These are phyloP conservation scores for Leccinum longicurvipes DNA, from an alignment of 768 basidiomycete species.

Conservation along the genomic window DNA sequence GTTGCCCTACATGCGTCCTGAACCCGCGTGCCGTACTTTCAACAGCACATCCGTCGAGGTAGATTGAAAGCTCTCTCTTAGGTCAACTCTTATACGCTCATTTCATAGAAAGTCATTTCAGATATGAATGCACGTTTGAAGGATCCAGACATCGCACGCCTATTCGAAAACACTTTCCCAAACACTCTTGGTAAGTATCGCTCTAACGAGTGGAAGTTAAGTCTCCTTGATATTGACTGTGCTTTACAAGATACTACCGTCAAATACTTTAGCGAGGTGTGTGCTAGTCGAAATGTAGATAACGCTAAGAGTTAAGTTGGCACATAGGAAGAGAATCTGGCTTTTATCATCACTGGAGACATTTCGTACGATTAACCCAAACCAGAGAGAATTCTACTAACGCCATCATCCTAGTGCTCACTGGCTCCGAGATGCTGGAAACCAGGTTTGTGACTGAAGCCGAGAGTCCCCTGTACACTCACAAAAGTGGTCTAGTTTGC, in stretches of 20 bases:
- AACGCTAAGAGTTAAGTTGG: slow-evolving; percentile 4
- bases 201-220: not conserved
- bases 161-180: slow-evolving; percentile 82
- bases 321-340: slow-evolving; percentile 60
- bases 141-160: slow-evolving; percentile 71
- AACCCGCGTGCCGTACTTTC: slow-evolving; percentile 68
- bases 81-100: not conserved
- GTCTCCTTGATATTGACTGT: not conserved
- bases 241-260: slow-evolving; percentile 65
- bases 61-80: slow-evolving; percentile 3
- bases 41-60: slow-evolving; percentile 75
- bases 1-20: slow-evolving; percentile 72
- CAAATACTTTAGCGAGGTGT: slow-evolving; percentile 64
- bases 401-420: slow-evolving; percentile 51
- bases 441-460: slow-evolving; percentile 48
- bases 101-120: slow-evolving; percentile 60
- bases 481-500: slow-evolving; percentile 49
- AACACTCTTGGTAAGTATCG: slow-evolving; percentile 64
- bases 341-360: slow-evolving; percentile 81
- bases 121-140: slow-evolving; percentile 71
- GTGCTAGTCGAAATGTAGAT: not conserved
- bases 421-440: slow-evolving; percentile 81
- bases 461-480: not conserved
- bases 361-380: slow-evolving; percentile 56
- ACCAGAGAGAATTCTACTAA: slow-evolving; percentile 5